A percentile compares a stretch with the other conserved stretches of the same genome.
Evolutionary conservation across 2,329 filamentous ascomycete species (phyloP).

Genomic region (Chrysoporthe austroafricana): DNA sequence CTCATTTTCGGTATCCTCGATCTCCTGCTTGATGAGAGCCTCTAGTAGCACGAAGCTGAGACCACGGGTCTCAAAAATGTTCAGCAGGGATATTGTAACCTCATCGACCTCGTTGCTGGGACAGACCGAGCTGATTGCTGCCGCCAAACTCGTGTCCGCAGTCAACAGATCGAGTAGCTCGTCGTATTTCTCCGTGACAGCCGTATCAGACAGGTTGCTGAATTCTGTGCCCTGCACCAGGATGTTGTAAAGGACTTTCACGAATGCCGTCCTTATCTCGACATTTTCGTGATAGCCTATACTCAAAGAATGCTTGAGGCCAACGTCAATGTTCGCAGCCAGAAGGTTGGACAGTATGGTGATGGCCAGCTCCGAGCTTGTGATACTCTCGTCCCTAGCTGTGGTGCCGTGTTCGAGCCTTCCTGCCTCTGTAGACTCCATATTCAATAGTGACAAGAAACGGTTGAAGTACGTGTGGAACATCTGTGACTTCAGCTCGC

Average conservation of each 20-base stretch:
- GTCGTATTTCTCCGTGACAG: conserved; percentile 71
- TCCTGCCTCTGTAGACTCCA: conserved; percentile 53
- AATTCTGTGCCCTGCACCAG: conserved; percentile 74
- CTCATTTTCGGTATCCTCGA: conserved; percentile 69
- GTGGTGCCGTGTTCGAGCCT: conserved; percentile 47
- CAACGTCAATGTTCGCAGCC: conserved; percentile 73
- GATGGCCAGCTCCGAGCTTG: conserved; percentile 66
- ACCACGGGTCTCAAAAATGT: conserved; percentile 71
- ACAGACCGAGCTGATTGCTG: conserved; percentile 67
- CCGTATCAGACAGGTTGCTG: conserved; percentile 68
- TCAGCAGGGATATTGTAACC: conserved; percentile 67
- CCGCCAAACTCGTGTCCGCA: conserved; percentile 63
- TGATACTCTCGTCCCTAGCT: conserved; percentile 56
- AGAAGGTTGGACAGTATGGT: conserved; percentile 70
- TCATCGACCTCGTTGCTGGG: conserved; percentile 72
- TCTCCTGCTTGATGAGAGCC: conserved; percentile 69
- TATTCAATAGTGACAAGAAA: conserved; percentile 67
- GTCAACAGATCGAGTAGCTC: conserved; percentile 66
- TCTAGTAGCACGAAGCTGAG: conserved; percentile 66
- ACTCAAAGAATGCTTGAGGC: conserved; percentile 69
- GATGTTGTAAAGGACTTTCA: conserved; percentile 72
- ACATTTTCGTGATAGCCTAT: conserved; percentile 74
- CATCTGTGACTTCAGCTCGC: conserved; percentile 71
- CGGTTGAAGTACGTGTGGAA: conserved; percentile 74
- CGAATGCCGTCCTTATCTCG: conserved; percentile 70